Percentiles rank a stretch among this genome's conserved stretches.
phyloP scores from a whole-genome alignment of 1,284 basidiomycete species.

The Microbotryum intermedium region DNA sequence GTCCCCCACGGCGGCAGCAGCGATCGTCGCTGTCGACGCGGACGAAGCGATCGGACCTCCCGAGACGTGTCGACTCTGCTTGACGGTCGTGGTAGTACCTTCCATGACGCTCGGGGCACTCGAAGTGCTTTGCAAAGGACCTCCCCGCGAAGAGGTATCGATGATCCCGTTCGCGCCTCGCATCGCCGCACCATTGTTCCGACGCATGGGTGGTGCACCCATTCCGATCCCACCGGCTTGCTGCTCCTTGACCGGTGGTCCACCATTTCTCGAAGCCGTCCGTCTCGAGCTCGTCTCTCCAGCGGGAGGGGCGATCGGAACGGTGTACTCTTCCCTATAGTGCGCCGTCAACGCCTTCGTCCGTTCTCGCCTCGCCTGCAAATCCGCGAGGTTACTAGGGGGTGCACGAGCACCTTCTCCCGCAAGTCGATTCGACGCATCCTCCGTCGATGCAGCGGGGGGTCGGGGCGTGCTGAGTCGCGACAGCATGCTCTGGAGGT shows the following conservation, averaged over 20 bases:
- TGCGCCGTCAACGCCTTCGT: not conserved
- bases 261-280: not conserved
- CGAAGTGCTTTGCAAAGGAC: not conserved
- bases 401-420: too few relatives aligned
- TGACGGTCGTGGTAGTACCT: not conserved
- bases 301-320: constrained; percentile 5
- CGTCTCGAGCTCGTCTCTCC: not conserved
- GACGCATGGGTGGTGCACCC: not conserved
- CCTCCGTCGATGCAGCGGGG: too few relatives aligned
- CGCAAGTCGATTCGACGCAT: not conserved
- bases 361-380: too few relatives aligned
- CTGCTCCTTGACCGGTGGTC: not conserved
- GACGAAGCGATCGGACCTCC: not conserved
- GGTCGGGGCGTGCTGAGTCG: constrained; percentile 18
- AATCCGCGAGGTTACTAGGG: too few relatives aligned
- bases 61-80: not conserved
- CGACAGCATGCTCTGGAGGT: constrained; percentile 31
- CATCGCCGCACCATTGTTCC: not conserved
- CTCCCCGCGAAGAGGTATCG: not conserved
- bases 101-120: not conserved
- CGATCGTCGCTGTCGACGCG: not conserved
- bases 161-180: constrained; percentile 7
- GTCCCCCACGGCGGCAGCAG: not conserved
- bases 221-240: not conserved
- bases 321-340: not conserved